These are phyloP conservation scores for Solanum bukasovii DNA, from an alignment of 257 asterid genomes.

Conservation along the genomic window DNA sequence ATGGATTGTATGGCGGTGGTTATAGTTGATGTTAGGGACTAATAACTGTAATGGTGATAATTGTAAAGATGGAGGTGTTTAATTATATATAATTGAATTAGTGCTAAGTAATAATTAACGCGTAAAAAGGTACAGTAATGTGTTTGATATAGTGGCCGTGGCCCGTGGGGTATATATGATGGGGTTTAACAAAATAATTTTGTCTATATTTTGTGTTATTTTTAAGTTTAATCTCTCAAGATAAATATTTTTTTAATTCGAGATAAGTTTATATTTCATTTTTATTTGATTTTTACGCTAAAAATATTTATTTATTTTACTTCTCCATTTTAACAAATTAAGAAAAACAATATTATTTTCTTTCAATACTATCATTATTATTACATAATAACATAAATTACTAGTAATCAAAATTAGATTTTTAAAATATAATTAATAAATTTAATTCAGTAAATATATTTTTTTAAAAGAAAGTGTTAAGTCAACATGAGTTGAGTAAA, in stretches of 20 bases:
- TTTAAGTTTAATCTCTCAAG: background rate
- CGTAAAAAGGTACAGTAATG: background rate
- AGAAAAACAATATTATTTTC: background rate
- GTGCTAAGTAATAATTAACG: background rate
- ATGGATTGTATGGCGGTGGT: background rate
- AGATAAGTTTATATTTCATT: background rate
- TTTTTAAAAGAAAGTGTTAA: background rate
- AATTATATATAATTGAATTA: background rate
- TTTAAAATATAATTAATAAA: background rate
- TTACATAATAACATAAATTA: background rate
- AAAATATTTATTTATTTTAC: too few species aligned
- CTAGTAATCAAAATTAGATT: background rate
- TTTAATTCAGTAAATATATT: background rate
- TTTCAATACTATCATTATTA: background rate
- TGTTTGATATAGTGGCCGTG: background rate
- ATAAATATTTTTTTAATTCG: background rate
- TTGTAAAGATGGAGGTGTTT: background rate
- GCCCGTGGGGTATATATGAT: background rate
- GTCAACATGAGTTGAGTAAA: background rate
- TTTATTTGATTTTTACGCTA: background rate
- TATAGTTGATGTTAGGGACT: background rate
- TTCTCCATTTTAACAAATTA: background rate
- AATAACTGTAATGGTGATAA: background rate
- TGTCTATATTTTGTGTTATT: background rate
- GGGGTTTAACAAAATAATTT: background rate